Percentiles rank a stretch among this genome's conserved stretches.
phyloP scores from a whole-genome alignment of 1,284 basidiomycete genomes.

The Lignosus rhinocerotis region DNA sequence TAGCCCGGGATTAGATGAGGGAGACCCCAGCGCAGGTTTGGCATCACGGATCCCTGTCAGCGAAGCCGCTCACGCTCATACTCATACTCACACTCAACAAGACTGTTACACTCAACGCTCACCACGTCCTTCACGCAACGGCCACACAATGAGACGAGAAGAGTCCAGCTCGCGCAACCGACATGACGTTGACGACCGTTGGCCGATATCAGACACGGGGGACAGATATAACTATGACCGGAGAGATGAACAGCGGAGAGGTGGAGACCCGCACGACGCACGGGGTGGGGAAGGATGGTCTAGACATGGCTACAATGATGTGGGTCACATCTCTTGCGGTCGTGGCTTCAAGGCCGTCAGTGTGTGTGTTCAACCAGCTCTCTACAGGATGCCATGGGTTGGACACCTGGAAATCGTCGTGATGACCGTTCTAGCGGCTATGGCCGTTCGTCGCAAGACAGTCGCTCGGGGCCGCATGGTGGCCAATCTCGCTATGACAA shows the following conservation, averaged over 20 bases:
- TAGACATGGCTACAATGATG: conserved; percentile 22
- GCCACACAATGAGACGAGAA: conserved; percentile 49
- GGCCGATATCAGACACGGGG: conserved; percentile 48
- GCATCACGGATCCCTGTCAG: conserved; percentile 45
- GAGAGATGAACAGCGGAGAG: conserved; percentile 41
- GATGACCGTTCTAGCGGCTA: conserved; percentile 35
- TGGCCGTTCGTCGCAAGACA: conserved; percentile 45
- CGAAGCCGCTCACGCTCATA: conserved; percentile 40
- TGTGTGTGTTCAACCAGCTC: conserved; percentile 41
- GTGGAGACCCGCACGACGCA: conserved; percentile 18
- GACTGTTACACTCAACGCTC: conserved; percentile 41
- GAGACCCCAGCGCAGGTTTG: conserved; percentile 38
- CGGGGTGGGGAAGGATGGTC: conserved; percentile 23
- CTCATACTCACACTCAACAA: conserved; percentile 47
- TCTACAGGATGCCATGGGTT: conserved; percentile 40
- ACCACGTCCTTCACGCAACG: conserved; percentile 42
- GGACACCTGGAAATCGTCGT: conserved; percentile 39
- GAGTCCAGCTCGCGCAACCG: conserved; percentile 49
- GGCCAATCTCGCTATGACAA: conserved; percentile 26
- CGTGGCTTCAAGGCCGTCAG: conserved; percentile 51
- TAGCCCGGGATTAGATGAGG: conserved; percentile 45
- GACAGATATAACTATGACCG: conserved; percentile 53
- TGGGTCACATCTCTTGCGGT: conserved; percentile 29
- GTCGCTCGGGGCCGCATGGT: conserved; percentile 18
- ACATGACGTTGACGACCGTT: conserved; percentile 47